Percentiles rank a stretch among this genome's conserved stretches.
Conservation (phyloP, 148 eudicot species). For the Arbutus unedo region DNA sequence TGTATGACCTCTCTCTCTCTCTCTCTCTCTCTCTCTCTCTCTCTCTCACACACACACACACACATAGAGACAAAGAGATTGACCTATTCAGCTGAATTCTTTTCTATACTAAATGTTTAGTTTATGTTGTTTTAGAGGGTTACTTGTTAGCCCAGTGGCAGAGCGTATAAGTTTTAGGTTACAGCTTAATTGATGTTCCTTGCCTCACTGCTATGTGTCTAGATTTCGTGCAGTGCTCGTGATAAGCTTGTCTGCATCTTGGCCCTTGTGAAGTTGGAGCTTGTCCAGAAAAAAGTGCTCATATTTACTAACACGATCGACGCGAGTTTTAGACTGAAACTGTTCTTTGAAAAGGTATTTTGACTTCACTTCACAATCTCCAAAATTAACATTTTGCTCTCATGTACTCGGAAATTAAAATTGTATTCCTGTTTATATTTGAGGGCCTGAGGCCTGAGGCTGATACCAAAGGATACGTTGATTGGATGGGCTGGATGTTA, state of each 20-base stretch:
- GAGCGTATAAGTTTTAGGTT: not conserved
- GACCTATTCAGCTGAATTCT: not conserved
- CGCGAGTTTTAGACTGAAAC: slow-evolving; percentile 71
- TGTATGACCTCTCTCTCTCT: not conserved
- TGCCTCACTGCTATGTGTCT: slow-evolving; percentile 19
- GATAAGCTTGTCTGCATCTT: slow-evolving; percentile 83
- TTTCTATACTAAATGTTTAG: not conserved
- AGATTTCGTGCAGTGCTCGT: slow-evolving; percentile 80
- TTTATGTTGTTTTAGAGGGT: not conserved
- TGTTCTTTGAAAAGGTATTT: slow-evolving; percentile 84
- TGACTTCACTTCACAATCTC: not conserved
- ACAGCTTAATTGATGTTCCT: not conserved
- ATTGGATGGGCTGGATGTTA: not conserved
- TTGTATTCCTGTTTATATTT: not conserved
- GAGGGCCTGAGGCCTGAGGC: not conserved
- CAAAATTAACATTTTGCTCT: slow-evolving; percentile 7
- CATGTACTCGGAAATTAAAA: not conserved
- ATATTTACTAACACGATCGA: slow-evolving; percentile 85
- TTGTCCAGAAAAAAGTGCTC: slow-evolving; percentile 82
- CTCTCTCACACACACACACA: no score
- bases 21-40: not conserved
- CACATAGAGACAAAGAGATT: not conserved
- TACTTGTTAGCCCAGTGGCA: not conserved
- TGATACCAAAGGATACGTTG: not conserved
- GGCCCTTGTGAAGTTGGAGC: slow-evolving; percentile 84